These are phyloP conservation scores for Cardamine chenopodiifolia DNA, from an alignment of 345 rosid genomes.

Conservation along the genomic window DNA sequence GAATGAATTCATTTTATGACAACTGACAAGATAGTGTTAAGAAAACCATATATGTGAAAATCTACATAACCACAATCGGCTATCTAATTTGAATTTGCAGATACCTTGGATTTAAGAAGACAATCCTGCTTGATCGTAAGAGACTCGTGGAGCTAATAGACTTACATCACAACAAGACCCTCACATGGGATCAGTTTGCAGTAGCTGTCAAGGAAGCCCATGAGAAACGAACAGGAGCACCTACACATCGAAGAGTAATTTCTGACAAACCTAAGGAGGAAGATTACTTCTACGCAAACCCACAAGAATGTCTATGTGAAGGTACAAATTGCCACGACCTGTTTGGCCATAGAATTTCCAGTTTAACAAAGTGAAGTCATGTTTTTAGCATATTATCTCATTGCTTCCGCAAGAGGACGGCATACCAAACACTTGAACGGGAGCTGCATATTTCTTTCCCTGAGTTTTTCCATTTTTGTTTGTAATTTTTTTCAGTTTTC, in stretches of 20 bases:
- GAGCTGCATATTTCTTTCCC: conserved; percentile 32
- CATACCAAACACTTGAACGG: conserved; percentile 28
- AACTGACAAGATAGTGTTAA: background rate
- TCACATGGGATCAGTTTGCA: conserved; percentile 68
- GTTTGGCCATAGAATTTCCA: conserved; percentile 44
- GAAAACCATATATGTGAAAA: background rate
- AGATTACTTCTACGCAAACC: conserved; percentile 96
- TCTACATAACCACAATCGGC: conserved; percentile 1
- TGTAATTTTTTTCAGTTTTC: conserved; percentile 35
- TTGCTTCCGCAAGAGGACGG: conserved; percentile 33
- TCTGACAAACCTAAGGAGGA: conserved; percentile 93
- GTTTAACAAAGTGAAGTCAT: conserved; percentile 29
- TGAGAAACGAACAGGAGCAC: conserved; percentile 76
- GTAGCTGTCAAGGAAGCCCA: conserved; percentile 66
- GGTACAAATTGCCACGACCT: conserved; percentile 62
- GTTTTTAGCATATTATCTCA: conserved; percentile 34
- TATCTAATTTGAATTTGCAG: conserved; percentile 42
- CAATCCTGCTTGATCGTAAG: conserved; percentile 74
- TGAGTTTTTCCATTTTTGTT: conserved; percentile 37
- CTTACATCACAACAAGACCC: conserved; percentile 72
- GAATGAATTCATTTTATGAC: conserved; percentile 16
- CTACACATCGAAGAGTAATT: conserved; percentile 57
- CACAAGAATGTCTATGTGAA: conserved; percentile 90
- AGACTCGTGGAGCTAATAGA: conserved; percentile 73
- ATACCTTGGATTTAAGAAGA: conserved; percentile 80